Evolutionary conservation across 371 early-diverging fungal genomes (phyloP).

Genomic region (Sporodiniella umbellata): DNA sequence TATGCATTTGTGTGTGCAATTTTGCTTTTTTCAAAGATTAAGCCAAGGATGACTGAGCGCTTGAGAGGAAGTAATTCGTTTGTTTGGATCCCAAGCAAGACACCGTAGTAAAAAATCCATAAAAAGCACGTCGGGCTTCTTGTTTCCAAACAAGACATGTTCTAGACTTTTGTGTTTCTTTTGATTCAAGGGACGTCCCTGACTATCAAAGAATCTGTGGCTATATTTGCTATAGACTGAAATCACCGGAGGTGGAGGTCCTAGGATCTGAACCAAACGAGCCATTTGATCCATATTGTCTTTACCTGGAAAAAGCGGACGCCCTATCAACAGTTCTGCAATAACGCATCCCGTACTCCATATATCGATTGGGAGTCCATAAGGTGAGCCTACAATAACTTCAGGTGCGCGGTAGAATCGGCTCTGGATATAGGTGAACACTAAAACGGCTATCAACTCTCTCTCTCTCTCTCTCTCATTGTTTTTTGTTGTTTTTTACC

Average conservation of each 20-base stretch:
- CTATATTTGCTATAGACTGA: slow-evolving; percentile 68
- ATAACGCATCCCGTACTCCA: slow-evolving; percentile 98
- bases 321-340: slow-evolving; percentile 87
- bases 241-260: slow-evolving; percentile 66
- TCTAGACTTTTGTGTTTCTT: too few relatives aligned
- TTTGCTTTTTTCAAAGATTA: slow-evolving; percentile 10
- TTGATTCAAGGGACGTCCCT: too few relatives aligned
- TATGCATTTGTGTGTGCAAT: too few relatives aligned
- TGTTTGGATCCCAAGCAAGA: slow-evolving; percentile 84
- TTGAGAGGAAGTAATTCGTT: slow-evolving; percentile 78
- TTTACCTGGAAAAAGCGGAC: slow-evolving; percentile 93
- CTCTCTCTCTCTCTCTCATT: slow-evolving; percentile 11
- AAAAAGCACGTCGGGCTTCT: slow-evolving; percentile 58
- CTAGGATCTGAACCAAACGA: slow-evolving; percentile 90
- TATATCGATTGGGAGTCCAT: slow-evolving; percentile 92
- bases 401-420: slow-evolving; percentile 27
- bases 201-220: slow-evolving; percentile 68
- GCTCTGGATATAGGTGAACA: slow-evolving; percentile 33
- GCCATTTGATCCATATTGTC: slow-evolving; percentile 89
- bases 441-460: slow-evolving; percentile 17
- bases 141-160: too few relatives aligned
- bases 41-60: slow-evolving; percentile 77
- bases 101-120: slow-evolving; percentile 80
- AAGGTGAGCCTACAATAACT: slow-evolving; percentile 69
- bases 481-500: slow-evolving; percentile 4